phyloP scores from a whole-genome alignment of 768 basidiomycete species.

The Phaeolepiota aurea region DNA sequence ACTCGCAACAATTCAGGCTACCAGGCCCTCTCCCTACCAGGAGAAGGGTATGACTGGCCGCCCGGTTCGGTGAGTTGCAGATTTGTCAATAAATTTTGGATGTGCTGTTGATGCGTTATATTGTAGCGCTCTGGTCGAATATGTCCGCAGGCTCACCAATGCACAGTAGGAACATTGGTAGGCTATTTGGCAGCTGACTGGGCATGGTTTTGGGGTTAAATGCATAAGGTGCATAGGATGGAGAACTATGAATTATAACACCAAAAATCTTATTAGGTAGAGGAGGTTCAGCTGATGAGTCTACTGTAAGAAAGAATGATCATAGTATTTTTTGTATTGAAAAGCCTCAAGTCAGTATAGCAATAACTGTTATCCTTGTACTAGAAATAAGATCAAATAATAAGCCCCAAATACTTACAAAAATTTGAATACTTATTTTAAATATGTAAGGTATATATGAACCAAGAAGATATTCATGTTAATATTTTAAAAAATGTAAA shows the following conservation, averaged over 20 bases:
- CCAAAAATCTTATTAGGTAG: not conserved
- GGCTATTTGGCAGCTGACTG: not conserved
- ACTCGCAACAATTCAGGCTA: no score
- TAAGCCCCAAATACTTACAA: no score
- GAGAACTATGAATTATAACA: not conserved
- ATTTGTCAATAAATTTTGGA: not conserved
- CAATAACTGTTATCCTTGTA: no score
- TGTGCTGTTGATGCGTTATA: not conserved
- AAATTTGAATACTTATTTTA: no score
- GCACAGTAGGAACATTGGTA: slow-evolving; percentile 10
- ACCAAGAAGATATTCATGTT: no score
- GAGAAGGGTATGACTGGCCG: slow-evolving; percentile 76
- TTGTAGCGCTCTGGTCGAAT: slow-evolving; percentile 31
- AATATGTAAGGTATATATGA: no score
- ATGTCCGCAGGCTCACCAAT: slow-evolving; percentile 23
- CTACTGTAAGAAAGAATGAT: no score
- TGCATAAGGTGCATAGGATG: not conserved
- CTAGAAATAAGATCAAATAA: no score
- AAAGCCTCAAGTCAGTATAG: no score
- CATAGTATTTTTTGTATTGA: no score
- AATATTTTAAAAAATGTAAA: no score
- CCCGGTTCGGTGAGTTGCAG: slow-evolving; percentile 54
- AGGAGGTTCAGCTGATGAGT: no score
- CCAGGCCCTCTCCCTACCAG: slow-evolving; percentile 50
- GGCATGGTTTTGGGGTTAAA: not conserved